Conservation (phyloP, 345 rosid species). For the Angophora floribunda region DNA sequence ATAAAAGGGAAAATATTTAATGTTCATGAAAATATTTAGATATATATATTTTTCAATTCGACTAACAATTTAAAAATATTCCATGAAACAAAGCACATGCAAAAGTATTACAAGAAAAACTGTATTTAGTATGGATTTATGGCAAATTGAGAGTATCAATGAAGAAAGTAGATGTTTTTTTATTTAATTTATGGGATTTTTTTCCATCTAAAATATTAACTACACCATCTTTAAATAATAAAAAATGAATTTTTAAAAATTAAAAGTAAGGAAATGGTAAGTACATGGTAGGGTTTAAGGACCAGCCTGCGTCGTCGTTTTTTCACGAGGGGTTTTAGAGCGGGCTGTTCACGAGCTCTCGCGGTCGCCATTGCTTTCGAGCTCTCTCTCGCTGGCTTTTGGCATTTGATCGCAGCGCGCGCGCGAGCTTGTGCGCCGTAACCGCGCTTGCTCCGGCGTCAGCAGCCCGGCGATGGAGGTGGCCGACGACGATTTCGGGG, state of each 20-base stretch:
- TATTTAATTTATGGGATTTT: background rate
- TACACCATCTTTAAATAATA: background rate
- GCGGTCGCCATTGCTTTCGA: background rate
- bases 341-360: background rate
- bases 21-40: no score
- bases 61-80: no score
- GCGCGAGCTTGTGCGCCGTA: background rate
- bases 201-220: background rate
- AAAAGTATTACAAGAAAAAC: background rate
- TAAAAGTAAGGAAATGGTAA: background rate
- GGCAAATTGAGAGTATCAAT: background rate
- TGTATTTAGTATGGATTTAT: background rate
- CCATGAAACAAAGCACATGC: no score
- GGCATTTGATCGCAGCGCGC: background rate
- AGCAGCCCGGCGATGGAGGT: slow-evolving; percentile 20
- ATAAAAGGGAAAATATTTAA: no score
- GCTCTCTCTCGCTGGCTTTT: background rate
- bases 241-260: background rate
- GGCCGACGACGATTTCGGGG: slow-evolving; percentile 53
- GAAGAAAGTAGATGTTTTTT: background rate
- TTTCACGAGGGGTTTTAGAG: background rate
- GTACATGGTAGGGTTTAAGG: background rate
- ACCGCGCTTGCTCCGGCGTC: background rate
- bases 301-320: background rate
- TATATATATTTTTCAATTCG: no score